These are phyloP conservation scores for Cladophialophora exuberans DNA, from an alignment of 2,329 filamentous ascomycete genomes.

Conservation along the genomic window DNA sequence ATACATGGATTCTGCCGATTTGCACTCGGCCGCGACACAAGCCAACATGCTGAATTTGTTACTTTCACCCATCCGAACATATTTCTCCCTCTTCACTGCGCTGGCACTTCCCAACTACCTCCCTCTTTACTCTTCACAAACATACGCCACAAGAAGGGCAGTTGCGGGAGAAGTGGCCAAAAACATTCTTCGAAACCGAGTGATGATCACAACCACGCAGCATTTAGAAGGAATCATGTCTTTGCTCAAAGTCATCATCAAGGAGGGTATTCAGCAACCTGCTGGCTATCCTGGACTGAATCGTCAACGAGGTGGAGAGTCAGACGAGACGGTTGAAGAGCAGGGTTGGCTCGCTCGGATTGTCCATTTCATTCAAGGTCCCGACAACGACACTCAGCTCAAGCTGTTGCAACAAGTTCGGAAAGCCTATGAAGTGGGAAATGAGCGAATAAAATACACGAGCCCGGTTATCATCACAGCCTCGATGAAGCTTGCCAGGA, in stretches of 20 bases:
- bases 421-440: slow-evolving; percentile 87
- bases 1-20: slow-evolving; percentile 90
- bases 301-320: slow-evolving; percentile 78
- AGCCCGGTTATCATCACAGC: slow-evolving; percentile 89
- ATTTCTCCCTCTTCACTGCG: slow-evolving; percentile 94
- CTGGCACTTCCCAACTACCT: slow-evolving; percentile 90
- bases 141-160: slow-evolving; percentile 86
- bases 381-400: slow-evolving; percentile 92
- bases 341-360: slow-evolving; percentile 95
- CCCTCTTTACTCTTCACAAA: slow-evolving; percentile 85
- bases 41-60: slow-evolving; percentile 86
- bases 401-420: slow-evolving; percentile 81
- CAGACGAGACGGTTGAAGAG: slow-evolving; percentile 96
- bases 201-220: slow-evolving; percentile 72
- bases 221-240: slow-evolving; percentile 89
- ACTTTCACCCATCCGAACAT: slow-evolving; percentile 86
- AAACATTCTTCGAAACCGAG: slow-evolving; percentile 80
- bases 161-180: slow-evolving; percentile 87
- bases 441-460: slow-evolving; percentile 93
- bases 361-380: slow-evolving; percentile 80
- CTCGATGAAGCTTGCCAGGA: slow-evolving; percentile 84
- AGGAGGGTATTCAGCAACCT: slow-evolving; percentile 84
- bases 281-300: slow-evolving; percentile 78
- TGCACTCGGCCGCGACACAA: slow-evolving; percentile 86
- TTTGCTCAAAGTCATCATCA: slow-evolving; percentile 86